Percentiles rank a stretch among this genome's conserved stretches.
Evolutionary conservation across 73 alveolate species (phyloP).

Genomic region (Loxodes magnus): DNA sequence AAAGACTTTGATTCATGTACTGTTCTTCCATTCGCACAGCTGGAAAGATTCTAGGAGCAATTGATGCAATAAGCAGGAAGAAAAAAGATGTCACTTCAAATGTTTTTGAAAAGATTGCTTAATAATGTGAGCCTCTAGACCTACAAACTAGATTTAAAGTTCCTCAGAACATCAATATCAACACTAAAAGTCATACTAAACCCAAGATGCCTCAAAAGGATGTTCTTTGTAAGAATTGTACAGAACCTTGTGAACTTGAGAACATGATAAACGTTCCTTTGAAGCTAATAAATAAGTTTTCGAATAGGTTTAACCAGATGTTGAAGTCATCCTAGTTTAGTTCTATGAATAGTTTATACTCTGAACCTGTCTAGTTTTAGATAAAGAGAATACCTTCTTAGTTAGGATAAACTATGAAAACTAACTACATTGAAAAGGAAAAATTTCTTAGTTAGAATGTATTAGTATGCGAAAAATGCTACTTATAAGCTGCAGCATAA

Average conservation of each 20-base stretch:
- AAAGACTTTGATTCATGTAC: conserved; percentile 54
- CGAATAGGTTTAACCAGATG: too few species aligned
- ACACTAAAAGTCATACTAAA: neutral
- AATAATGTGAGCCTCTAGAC: conserved; percentile 1
- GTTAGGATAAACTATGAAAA: neutral
- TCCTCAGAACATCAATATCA: conserved; percentile 1
- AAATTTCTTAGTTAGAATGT: neutral
- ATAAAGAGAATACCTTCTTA: neutral
- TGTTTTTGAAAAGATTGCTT: too few species aligned
- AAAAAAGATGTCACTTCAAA: too few species aligned
- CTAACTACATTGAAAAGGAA: neutral
- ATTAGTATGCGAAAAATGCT: conserved; percentile 11
- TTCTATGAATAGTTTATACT: too few species aligned
- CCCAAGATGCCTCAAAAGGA: neutral
- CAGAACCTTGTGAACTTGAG: conserved; percentile 1
- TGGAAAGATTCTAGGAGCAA: too few species aligned
- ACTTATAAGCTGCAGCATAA: too few species aligned
- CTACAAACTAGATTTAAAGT: neutral
- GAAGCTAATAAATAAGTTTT: neutral
- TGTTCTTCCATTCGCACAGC: conserved; percentile 35
- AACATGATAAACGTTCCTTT: conserved; percentile 1
- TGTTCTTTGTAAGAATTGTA: conserved; percentile 3
- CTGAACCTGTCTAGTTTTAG: neutral
- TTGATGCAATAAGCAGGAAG: too few species aligned
- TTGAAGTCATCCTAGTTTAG: too few species aligned